Conservation (phyloP, 768 basidiomycete genomes). For the Lentinus tigrinus region DNA sequence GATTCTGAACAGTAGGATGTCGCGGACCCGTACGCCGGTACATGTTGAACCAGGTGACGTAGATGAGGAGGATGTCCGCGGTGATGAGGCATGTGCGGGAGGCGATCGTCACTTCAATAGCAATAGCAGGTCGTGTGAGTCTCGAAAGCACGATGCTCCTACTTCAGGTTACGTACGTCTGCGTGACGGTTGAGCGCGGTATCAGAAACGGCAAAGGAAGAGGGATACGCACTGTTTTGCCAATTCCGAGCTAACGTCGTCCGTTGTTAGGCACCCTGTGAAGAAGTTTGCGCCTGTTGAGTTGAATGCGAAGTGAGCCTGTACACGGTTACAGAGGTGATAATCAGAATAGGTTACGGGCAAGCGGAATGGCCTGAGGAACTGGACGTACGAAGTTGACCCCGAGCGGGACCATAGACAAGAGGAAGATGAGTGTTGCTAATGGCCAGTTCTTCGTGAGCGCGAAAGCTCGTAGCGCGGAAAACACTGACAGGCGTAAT, state of each 20-base stretch:
- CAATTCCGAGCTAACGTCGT: not conserved
- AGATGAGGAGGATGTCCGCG: not conserved
- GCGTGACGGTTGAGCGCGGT: too few relatives aligned
- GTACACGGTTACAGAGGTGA: too few relatives aligned
- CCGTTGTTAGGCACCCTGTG: not conserved
- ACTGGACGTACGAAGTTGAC: not conserved
- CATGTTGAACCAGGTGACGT: conserved; percentile 1
- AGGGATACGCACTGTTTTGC: not conserved
- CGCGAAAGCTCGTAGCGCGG: not conserved
- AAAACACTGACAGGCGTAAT: not conserved
- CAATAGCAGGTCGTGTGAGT: too few relatives aligned
- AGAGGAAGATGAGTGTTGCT: not conserved
- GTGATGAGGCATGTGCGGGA: not conserved
- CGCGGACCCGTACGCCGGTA: not conserved
- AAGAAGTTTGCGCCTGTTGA: not conserved
- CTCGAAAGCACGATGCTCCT: too few relatives aligned
- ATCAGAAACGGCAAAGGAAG: too few relatives aligned
- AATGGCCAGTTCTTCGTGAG: not conserved
- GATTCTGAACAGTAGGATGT: not conserved
- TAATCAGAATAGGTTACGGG: too few relatives aligned
- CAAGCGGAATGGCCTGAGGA: not conserved
- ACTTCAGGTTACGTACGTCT: too few relatives aligned
- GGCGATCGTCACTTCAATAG: not conserved
- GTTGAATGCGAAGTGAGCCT: not conserved
- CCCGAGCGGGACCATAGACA: not conserved